Evolutionary conservation across 192 early-diverging fungal genomes (phyloP).

Genomic region (Mortierella antarctica): DNA sequence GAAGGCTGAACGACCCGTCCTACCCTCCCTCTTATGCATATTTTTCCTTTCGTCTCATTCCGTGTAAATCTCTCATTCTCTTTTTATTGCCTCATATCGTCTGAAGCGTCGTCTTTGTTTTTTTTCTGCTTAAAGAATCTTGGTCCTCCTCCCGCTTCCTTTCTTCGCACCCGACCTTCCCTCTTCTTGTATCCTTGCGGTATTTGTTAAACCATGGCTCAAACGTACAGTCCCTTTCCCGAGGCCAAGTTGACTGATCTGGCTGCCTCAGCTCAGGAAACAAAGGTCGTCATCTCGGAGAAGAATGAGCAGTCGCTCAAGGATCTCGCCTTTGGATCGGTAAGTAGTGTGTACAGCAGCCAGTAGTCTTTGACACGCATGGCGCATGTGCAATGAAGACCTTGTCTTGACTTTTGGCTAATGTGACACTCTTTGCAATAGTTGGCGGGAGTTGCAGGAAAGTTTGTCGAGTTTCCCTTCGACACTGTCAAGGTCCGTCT

Average conservation of each 20-base stretch:
- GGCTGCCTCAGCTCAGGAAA: slow-evolving; percentile 33
- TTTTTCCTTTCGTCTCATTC: slow-evolving; percentile 15
- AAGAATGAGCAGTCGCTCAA: slow-evolving; percentile 52
- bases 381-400: neutral
- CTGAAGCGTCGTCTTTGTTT: neutral
- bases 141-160: neutral
- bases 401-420: neutral
- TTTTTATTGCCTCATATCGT: slow-evolving; percentile 3
- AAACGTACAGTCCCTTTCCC: slow-evolving; percentile 43
- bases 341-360: slow-evolving; percentile 4
- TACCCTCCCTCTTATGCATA: slow-evolving; percentile 7
- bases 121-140: neutral
- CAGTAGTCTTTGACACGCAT: neutral
- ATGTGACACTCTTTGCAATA: slow-evolving; percentile 25
- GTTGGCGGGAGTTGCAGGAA: slow-evolving; percentile 91
- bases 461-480: slow-evolving; percentile 96
- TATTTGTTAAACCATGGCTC: slow-evolving; percentile 28
- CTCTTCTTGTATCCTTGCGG: neutral
- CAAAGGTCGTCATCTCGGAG: slow-evolving; percentile 46
- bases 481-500: slow-evolving; percentile 96
- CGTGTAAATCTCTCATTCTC: slow-evolving; percentile 7
- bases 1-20: slow-evolving; percentile 29
- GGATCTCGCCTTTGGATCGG: slow-evolving; percentile 50
- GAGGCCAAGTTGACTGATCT: slow-evolving; percentile 48
- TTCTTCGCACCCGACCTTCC: slow-evolving; percentile 3